A percentile compares a stretch with the other conserved stretches of the same genome.
These are phyloP conservation scores for Beauveria caledonica DNA, from an alignment of 2,329 filamentous ascomycete species.

Conservation along the genomic window DNA sequence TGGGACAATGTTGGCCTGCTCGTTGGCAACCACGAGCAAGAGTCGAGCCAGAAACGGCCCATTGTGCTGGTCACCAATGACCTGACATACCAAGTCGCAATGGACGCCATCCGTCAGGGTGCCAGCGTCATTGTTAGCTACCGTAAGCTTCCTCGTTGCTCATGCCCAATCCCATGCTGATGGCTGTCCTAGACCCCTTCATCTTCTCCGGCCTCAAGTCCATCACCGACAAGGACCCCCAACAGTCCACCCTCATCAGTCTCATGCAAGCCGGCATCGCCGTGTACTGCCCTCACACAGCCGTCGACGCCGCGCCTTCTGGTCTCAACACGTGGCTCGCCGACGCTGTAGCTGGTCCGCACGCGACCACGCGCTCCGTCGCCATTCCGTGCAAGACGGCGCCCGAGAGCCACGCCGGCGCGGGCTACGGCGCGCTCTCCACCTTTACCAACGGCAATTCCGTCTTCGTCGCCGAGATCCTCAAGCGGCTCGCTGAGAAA, in stretches of 20 bases:
- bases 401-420: constrained; percentile 35
- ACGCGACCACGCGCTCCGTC: constrained; percentile 31
- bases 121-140: constrained; percentile 82
- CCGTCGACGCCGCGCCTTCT: constrained; percentile 75
- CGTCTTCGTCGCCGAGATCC: constrained; percentile 34
- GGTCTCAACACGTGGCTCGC: constrained; percentile 94
- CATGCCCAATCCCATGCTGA: background rate
- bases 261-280: constrained; percentile 82
- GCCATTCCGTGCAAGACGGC: constrained; percentile 36
- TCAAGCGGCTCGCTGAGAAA: constrained; percentile 51
- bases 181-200: constrained; percentile 79
- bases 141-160: constrained; percentile 41
- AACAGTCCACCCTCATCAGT: constrained; percentile 76
- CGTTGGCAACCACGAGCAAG: constrained; percentile 33
- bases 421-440: constrained; percentile 47
- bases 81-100: constrained; percentile 77
- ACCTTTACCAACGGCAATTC: constrained; percentile 25
- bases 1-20: constrained; percentile 97
- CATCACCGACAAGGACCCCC: constrained; percentile 73
- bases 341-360: constrained; percentile 62
- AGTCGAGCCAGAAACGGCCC: constrained; percentile 22
- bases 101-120: constrained; percentile 73
- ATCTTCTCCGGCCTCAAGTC: constrained; percentile 92
- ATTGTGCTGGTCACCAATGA: constrained; percentile 66
- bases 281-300: constrained; percentile 93